These are phyloP conservation scores for Baudoinia panamericana DNA, from an alignment of 495 filamentous ascomycete species.

Conservation along the genomic window DNA sequence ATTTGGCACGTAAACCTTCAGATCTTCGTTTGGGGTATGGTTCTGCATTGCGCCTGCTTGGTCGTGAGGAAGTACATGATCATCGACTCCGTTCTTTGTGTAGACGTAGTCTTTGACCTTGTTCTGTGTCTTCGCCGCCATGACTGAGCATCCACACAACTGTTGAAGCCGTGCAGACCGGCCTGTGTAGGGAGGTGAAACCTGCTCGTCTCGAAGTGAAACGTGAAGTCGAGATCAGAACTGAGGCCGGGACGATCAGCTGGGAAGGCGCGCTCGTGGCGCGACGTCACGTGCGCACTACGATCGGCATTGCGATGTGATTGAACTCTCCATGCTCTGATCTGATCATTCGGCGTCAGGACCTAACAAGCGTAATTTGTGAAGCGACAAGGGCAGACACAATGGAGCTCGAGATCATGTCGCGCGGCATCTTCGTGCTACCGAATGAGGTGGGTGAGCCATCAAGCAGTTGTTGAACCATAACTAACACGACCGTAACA, in stretches of 20 bases:
- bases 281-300: conserved; percentile 4
- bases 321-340: background rate
- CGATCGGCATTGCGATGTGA: no score
- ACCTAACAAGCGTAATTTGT: no score
- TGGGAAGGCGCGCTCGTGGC: background rate
- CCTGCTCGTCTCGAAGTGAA: background rate
- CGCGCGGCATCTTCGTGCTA: conserved; percentile 30
- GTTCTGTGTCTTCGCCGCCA: no score
- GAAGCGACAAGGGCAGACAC: background rate
- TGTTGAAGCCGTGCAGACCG: conserved; percentile 6
- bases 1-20: background rate
- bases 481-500: conserved; percentile 24
- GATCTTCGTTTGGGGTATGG: conserved; percentile 5
- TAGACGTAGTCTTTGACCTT: no score
- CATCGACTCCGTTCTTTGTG: no score
- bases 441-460: conserved; percentile 38
- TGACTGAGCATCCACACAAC: background rate
- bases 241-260: background rate
- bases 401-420: background rate
- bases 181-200: background rate
- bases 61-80: no score
- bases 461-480: background rate
- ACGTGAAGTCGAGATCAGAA: background rate
- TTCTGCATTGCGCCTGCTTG: background rate
- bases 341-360: background rate